Conservation (phyloP, 257 asterid species). For the Rubia yunnanensis region DNA sequence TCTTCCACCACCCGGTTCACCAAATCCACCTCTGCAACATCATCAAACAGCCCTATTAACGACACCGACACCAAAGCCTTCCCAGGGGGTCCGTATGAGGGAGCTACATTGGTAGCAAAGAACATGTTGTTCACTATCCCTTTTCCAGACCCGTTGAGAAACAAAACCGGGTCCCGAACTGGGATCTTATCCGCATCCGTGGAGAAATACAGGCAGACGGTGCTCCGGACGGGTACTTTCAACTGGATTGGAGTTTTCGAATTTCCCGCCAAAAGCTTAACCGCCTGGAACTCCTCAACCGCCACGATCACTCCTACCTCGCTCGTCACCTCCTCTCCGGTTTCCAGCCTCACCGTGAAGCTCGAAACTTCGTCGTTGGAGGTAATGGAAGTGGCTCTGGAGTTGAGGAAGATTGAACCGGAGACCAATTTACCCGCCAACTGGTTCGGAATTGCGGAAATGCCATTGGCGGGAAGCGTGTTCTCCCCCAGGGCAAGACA, state of each 20-base stretch:
- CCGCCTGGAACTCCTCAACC: conserved; percentile 69
- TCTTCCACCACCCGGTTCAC: conserved; percentile 48
- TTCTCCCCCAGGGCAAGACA: conserved; percentile 84
- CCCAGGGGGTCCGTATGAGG: conserved; percentile 65
- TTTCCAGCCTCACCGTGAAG: conserved; percentile 31
- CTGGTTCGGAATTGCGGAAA: conserved; percentile 74
- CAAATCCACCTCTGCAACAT: conserved; percentile 49
- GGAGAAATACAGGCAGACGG: conserved; percentile 66
- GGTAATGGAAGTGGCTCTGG: conserved; percentile 42
- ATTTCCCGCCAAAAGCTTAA: conserved; percentile 38
- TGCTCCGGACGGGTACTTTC: conserved; percentile 62
- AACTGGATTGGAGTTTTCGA: conserved; percentile 13
- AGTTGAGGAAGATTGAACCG: conserved; percentile 39
- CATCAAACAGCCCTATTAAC: conserved; percentile 48
- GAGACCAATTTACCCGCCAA: conserved; percentile 51
- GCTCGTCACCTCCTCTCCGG: conserved; percentile 42
- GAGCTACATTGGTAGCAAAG: conserved; percentile 73
- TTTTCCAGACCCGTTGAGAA: conserved; percentile 59
- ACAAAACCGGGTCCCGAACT: conserved; percentile 56
- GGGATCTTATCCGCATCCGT: conserved; percentile 48
- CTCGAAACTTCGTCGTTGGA: conserved; percentile 16
- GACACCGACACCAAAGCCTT: conserved; percentile 76
- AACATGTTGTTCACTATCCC: conserved; percentile 95
- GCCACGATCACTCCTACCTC: conserved; percentile 72
- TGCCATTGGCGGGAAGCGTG: conserved; percentile 75